phyloP scores from a whole-genome alignment of 1,284 basidiomycete species.

The Papiliotrema flavescens region DNA sequence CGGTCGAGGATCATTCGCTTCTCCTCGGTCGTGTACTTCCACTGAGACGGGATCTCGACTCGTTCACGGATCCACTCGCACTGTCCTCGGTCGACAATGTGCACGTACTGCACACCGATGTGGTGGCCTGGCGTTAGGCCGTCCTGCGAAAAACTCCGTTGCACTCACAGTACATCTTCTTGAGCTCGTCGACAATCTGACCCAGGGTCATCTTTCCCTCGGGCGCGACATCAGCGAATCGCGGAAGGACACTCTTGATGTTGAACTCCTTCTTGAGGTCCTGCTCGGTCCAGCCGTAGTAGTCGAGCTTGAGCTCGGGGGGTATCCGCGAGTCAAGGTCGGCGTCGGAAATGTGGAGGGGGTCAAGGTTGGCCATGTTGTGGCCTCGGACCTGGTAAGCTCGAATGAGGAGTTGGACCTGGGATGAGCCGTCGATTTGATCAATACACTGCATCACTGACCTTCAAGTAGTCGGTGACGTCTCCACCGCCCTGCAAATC shows the following conservation, averaged over 20 bases:
- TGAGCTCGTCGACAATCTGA: slow-evolving; percentile 88
- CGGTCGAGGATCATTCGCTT: slow-evolving; percentile 99
- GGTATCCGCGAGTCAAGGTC: slow-evolving; percentile 74
- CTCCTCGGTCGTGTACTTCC: slow-evolving; percentile 97
- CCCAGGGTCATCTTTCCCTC: slow-evolving; percentile 84
- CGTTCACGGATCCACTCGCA: slow-evolving; percentile 99
- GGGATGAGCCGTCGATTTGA: not conserved
- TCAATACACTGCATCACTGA: slow-evolving; percentile 41
- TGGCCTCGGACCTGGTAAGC: slow-evolving; percentile 99
- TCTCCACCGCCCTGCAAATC: slow-evolving; percentile 62
- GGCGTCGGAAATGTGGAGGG: slow-evolving; percentile 84
- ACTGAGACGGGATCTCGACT: slow-evolving; percentile 93
- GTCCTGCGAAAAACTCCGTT: too few species aligned
- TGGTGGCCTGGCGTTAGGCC: slow-evolving; percentile 63
- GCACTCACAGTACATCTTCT: slow-evolving; percentile 86
- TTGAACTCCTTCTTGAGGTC: slow-evolving; percentile 93
- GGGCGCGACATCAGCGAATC: slow-evolving; percentile 62
- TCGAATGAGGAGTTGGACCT: slow-evolving; percentile 94
- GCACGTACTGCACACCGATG: slow-evolving; percentile 95
- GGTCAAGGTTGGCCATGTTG: slow-evolving; percentile 92
- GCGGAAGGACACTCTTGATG: slow-evolving; percentile 92
- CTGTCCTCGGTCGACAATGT: slow-evolving; percentile 97
- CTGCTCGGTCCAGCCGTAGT: slow-evolving; percentile 90
- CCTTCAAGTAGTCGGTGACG: slow-evolving; percentile 93
- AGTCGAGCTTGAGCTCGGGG: slow-evolving; percentile 83